Base-by-base conservation (phyloP, 495 filamentous ascomycete species). In the Trichoderma reesei region DNA sequence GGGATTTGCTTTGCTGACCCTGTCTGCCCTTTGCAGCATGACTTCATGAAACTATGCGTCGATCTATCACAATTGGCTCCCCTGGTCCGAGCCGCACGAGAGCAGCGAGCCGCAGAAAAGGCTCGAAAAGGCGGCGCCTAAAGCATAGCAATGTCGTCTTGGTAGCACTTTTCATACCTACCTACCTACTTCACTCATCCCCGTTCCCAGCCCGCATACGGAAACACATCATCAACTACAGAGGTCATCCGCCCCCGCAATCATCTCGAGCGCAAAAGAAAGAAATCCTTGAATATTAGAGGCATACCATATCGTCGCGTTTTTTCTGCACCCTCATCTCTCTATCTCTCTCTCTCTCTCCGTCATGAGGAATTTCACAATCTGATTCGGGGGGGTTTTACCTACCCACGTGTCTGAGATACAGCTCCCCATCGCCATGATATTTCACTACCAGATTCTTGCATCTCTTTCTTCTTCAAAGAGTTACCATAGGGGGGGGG, bases 41-140 rank as follows among this genome's bases (percentile, higher is more conserved):
- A 87, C 3, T 98, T 98, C 75, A 94, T 98, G 91, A 93, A 76
- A 85, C 84, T 67, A 74, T 98, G 69, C 78, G 81, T 73, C 84
- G 90, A 78, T 75, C 88, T 75, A 75, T 72, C 73, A 3, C 74
- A 80, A 6, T 71, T 84, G 36, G 74, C 95, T 14, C 94, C 94
- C 39, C 82, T 98, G 60, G 94, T 98, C 51, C 84, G 86, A 68
- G 88, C 92, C 59, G 94, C 94, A 51, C 84, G 94, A 56, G 80
- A 85, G 68, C 91, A 90, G 60, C 83, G 92, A 66, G 87, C 86
- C 14, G 87, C 93, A 70, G 94, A 98, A 74, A 90, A 91, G 72
- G 85, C 87, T 60, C 83, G 83, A 63, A 90, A 89, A 65, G 79
- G 78, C 37, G 37, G 37, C 10, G 37, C 37, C 8, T 73, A 79